phyloP scores from a whole-genome alignment of 352 stramenopile species.

The Thraustochytrium sp. region DNA sequence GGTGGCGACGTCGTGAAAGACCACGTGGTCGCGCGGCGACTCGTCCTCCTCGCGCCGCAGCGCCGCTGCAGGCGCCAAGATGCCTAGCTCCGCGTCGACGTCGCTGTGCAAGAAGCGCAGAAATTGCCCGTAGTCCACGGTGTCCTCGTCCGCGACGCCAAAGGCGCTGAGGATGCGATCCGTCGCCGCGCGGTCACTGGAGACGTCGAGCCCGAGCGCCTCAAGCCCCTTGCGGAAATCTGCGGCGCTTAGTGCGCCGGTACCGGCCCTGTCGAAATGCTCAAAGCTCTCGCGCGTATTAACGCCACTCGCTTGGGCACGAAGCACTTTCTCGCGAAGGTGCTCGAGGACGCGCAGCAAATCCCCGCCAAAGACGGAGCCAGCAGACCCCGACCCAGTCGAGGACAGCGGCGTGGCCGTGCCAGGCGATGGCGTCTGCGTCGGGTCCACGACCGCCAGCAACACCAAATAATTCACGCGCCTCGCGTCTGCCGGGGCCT shows the following conservation, averaged over 20 bases:
- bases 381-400: background rate
- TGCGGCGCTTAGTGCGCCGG: background rate
- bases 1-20: background rate
- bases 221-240: background rate
- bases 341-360: background rate
- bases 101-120: background rate
- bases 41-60: too few relatives aligned
- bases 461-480: background rate
- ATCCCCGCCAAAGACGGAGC: background rate
- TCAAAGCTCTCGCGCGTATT: background rate
- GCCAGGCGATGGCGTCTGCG: background rate
- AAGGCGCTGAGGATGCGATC: background rate
- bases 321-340: background rate
- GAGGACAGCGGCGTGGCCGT: background rate
- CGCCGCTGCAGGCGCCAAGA: background rate
- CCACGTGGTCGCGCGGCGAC: background rate
- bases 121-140: conserved; percentile 13
- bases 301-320: background rate
- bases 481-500: background rate
- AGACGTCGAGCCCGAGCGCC: background rate
- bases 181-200: background rate
- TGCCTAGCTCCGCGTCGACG: background rate
- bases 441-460: background rate
- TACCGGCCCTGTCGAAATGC: background rate
- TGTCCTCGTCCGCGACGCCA: background rate